Base-by-base conservation (phyloP, 2,329 filamentous ascomycete species). In the Ramichloridium luteum region DNA sequence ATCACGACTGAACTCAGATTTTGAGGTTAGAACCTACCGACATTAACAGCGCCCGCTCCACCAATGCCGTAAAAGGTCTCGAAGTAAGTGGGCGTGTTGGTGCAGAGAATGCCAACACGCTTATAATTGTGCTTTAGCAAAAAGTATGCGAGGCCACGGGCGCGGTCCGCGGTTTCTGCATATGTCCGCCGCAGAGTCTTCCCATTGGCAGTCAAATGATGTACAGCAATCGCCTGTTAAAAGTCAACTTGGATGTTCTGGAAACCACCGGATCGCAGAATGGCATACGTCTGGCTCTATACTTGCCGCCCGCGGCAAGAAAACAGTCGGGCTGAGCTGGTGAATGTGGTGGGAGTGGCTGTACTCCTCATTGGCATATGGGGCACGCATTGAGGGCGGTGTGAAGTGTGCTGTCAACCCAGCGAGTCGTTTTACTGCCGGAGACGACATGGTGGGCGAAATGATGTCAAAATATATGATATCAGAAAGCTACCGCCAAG, bases 71-170 rank as follows among this genome's bases (percentile, higher is more conserved):
- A 98, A 39, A 93, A 82, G 5, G 76, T 72, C 59, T 96, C 88
- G 16, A 98, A 65, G 48, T 96, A 96, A 0, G 86, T 86, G 0
- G 90, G 90, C 1, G 90, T 98, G 54, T 98, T 98, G 3, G 90
- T 82, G 6, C 76, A 77, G 8, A 98, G 65, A 28, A 98, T 77
- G 5, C 90, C 90, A 4, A 96, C 80, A 37, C 81, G 70, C 48
- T 74, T 78, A 49, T 74, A 75, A 4, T 71, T 68, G 50, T 81
- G 73, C 55, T 81, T 82, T 45, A 72, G 71, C 35, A 98, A 55
- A 54, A 80, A 96, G 59, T 93, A 96, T 10, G 85, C 86, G 12
- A 98, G 63, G 1, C 88, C 90, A 25, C 82, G 65, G 3, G 86
- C 82, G 26, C 90, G 81, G 50, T 93, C 82, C 11, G 90, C 81